Evolutionary conservation across 2,329 filamentous ascomycete species (phyloP).

Genomic region (Phialemonium atrogriseum): DNA sequence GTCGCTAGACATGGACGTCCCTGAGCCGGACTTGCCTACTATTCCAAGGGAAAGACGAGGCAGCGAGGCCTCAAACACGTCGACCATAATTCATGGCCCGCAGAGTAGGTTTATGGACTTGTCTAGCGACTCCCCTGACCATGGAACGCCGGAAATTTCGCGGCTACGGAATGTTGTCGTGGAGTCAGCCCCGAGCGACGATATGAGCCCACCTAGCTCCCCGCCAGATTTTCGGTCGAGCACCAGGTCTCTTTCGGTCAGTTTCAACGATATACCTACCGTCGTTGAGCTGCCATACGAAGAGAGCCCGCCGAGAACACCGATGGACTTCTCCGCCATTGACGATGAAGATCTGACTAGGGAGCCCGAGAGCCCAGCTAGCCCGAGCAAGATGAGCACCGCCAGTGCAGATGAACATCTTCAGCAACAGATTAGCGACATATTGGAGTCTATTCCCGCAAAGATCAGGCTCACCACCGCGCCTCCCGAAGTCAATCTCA

Average conservation of each 20-base stretch:
- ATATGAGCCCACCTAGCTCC: constrained; percentile 40
- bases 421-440: constrained; percentile 71
- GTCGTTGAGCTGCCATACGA: constrained; percentile 31
- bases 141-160: constrained; percentile 34
- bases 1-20: too few species aligned
- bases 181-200: constrained; percentile 23
- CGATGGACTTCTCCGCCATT: constrained; percentile 13
- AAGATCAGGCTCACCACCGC: constrained; percentile 65
- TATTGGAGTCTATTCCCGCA: constrained; percentile 69
- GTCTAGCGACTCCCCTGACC: constrained; percentile 34
- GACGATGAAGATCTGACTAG: not conserved
- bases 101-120: constrained; percentile 29
- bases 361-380: constrained; percentile 9
- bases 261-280: constrained; percentile 37
- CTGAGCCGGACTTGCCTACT: constrained; percentile 8
- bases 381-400: constrained; percentile 24
- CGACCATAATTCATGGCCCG: constrained; percentile 27
- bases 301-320: constrained; percentile 32
- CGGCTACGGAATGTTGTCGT: constrained; percentile 21
- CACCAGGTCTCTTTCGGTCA: constrained; percentile 28
- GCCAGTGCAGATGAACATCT: constrained; percentile 56
- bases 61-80: constrained; percentile 27
- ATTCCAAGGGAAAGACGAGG: constrained; percentile 12
- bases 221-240: constrained; percentile 31
- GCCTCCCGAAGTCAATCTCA: constrained; percentile 38